Evolutionary conservation across 805 yeast species (phyloP), one percentile per base, ranked within the genome.

Genomic region (Suhomyces kilbournensis): DNA sequence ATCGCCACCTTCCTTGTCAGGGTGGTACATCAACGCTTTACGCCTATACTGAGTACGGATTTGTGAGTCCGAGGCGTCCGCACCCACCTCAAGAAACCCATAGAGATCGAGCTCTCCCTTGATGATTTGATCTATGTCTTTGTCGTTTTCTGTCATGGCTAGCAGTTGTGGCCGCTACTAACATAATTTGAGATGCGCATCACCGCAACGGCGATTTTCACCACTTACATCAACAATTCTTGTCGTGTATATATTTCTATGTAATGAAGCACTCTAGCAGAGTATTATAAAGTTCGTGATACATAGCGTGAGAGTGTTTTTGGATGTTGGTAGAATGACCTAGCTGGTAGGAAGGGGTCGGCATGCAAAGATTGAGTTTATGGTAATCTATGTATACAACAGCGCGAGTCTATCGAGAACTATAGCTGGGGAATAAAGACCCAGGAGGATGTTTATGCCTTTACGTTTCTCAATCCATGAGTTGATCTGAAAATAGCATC

Each of bases 401-500:
- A 32, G 35, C 35, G 35, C 35, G 17, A 38, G 42, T 38, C 23
- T 38, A 17, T 38, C 23, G 23, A 38, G 23, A 17, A 38, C 20
- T 17, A 38, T 15, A 19, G 42, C 20, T 10, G 23, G 12, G 42
- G 17, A 38, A 17, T 4, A 19, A 10, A 38, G 42, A 17, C 20
- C 23, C 8, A 19, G 23, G 14, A 17, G 7, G 23, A 10, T 20
- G 6, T 49, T 69, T 71, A 88, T 54, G 90, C 89, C 66, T 83
- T 84, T 53, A 85, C 83, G 49, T 84, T 76, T 79, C 96, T 85
- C 57, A 86, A 69, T 52, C 96, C 96, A 56, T 86, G 89, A 61
- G 64, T 68, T 12, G 90, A 81, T 76, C 97, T 86, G 82, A 94
- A 93, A 52, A 92, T 88, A 55, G 97, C 96, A 67, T 94, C 98